A percentile compares a stretch with the other conserved stretches of the same genome.
Evolutionary conservation across 2,329 filamentous ascomycete genomes (phyloP).

Genomic region (Drechslerella dactyloides): DNA sequence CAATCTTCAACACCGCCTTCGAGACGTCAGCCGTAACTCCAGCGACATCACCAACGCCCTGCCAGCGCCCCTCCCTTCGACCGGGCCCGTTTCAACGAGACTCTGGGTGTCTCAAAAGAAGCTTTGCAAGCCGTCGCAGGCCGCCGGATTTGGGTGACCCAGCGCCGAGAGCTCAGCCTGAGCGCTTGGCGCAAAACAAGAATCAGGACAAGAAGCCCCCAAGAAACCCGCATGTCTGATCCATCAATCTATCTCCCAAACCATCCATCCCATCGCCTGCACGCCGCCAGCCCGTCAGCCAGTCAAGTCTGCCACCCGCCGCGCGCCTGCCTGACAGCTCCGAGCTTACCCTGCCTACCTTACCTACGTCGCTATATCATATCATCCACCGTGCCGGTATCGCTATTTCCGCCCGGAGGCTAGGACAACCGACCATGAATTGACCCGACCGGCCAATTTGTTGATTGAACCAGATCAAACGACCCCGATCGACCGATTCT

Average conservation of each 20-base stretch:
- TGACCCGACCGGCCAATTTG: background rate
- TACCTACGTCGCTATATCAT: constrained; percentile 25
- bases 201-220: constrained; percentile 49
- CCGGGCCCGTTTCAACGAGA: background rate
- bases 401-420: constrained; percentile 18
- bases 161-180: constrained; percentile 27
- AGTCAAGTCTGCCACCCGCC: background rate
- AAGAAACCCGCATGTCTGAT: constrained; percentile 44
- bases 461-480: background rate
- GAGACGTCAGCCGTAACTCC: too few species aligned
- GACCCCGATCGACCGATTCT: background rate
- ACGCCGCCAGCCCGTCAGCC: background rate
- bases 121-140: constrained; percentile 37
- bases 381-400: constrained; percentile 12
- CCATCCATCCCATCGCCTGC: constrained; percentile 1
- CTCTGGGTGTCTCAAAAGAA: constrained; percentile 10
- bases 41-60: background rate
- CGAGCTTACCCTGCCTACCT: constrained; percentile 6
- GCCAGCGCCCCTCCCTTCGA: background rate
- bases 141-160: constrained; percentile 32
- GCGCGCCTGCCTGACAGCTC: background rate
- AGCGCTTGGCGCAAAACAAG: constrained; percentile 49
- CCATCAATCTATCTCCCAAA: constrained; percentile 2
- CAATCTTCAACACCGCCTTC: too few species aligned
- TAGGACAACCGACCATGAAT: constrained; percentile 2